phyloP scores from a whole-genome alignment of 2,329 filamentous ascomycete genomes.

The Xylaria polymorpha region DNA sequence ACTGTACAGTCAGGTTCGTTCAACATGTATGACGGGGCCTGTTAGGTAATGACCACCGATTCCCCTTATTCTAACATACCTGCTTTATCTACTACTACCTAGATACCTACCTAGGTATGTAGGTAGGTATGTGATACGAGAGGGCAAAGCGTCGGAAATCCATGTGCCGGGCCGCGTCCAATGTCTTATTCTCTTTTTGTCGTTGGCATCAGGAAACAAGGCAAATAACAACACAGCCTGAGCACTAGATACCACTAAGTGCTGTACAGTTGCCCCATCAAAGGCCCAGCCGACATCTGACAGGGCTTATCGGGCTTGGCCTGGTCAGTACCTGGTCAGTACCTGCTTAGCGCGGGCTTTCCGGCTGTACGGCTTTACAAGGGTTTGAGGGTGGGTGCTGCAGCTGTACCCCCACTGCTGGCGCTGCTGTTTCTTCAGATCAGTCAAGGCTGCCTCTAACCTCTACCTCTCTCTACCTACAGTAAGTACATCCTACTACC shows the following conservation, averaged over 20 bases:
- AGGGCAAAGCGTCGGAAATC: background rate
- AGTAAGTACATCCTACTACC: no score
- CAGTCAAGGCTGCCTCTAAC: conserved; percentile 11
- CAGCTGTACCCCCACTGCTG: background rate
- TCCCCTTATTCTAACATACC: no score
- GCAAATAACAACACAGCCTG: background rate
- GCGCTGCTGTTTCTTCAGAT: background rate
- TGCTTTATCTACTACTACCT: no score
- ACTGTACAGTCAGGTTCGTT: background rate
- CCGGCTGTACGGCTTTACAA: conserved; percentile 6
- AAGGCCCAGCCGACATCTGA: conserved; percentile 23
- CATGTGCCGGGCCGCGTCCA: background rate
- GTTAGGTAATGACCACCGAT: no score
- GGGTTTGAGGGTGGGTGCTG: background rate
- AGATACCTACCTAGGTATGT: no score
- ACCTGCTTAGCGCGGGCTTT: background rate
- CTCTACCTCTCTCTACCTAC: background rate
- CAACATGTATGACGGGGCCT: background rate
- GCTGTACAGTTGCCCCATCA: background rate
- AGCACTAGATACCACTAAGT: no score
- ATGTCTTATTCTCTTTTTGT: background rate
- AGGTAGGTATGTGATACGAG: conserved; percentile 2
- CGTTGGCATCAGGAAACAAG: conserved; percentile 7
- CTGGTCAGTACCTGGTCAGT: conserved; percentile 8
- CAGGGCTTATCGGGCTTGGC: conserved; percentile 20